phyloP scores from a whole-genome alignment of 2,329 filamentous ascomycete species.

The Cordyceps militaris region DNA sequence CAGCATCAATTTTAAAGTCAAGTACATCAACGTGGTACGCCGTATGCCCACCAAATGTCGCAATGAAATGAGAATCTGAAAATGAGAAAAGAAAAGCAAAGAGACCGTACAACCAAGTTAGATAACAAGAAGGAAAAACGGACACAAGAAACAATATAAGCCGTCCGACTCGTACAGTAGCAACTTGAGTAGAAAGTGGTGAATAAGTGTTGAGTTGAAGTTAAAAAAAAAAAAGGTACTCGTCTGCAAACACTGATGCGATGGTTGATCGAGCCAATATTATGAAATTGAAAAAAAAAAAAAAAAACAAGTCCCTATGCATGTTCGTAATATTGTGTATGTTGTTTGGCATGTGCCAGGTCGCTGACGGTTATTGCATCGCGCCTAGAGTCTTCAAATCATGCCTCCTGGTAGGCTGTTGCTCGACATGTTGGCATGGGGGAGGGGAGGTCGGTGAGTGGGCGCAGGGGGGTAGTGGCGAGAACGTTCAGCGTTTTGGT shows the following conservation, averaged over 20 bases:
- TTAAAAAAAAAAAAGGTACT: not conserved
- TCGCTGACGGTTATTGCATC: not conserved
- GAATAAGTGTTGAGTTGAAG: not conserved
- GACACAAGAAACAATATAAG: not conserved
- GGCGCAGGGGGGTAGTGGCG: constrained; percentile 22
- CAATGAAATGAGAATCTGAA: constrained; percentile 1
- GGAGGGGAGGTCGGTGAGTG: constrained; percentile 22
- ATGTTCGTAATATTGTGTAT: constrained; percentile 5
- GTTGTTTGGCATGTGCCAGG: not conserved
- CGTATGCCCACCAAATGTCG: constrained; percentile 14
- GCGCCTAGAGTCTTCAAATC: constrained; percentile 30
- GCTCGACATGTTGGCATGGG: constrained; percentile 22
- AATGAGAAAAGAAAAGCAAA: constrained; percentile 5
- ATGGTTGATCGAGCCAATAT: not conserved
- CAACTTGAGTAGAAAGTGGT: not conserved
- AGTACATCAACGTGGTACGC: constrained; percentile 10
- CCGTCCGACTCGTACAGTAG: constrained; percentile 1
- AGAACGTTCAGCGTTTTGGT: constrained; percentile 28
- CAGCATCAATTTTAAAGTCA: constrained; percentile 13
- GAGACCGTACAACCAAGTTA: not conserved
- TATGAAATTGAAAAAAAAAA: constrained; percentile 3
- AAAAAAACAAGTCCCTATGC: not conserved
- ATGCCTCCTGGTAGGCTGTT: constrained; percentile 36
- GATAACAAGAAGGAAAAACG: constrained; percentile 8
- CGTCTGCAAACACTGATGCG: not conserved